Evolutionary conservation across 257 asterid species (phyloP), one percentile per base, ranked within the genome.

Genomic region (Coffea eugenioides): DNA sequence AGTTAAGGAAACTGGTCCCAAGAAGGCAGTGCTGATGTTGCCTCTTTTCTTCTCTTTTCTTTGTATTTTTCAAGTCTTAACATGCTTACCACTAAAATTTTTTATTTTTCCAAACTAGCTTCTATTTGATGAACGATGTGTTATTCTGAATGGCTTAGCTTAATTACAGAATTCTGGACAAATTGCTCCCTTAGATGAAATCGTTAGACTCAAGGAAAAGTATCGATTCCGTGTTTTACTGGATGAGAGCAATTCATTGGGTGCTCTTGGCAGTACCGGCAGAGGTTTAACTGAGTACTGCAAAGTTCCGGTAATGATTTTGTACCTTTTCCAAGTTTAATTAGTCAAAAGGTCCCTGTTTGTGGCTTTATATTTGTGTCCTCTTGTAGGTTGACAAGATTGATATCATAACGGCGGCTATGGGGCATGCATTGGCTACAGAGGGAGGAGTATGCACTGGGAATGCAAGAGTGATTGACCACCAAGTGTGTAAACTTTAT

Each of bases 401-500:
- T 59, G 99, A 95, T 86, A 93, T 95, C 64, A 80, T 93, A 59
- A 88, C 97, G 65, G 97, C 99, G 82, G 96, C 94, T 49, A 95
- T 95, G 99, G 99, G 99, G 49, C 94, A 93, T 80, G 96, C 97
- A 18, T 87, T 95, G 87, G 99, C 99, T 77, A 87, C 97, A 25
- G 99, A 95, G 86, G 99, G 99, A 84, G 99, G 99, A 75, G 93
- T 95, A 85, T 95, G 99, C 88, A 92, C 97, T 20, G 99, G 99
- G 73, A 95, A 94, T 87, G 82, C 92, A 62, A 86, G 99, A 87
- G 98, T 93, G 82, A 87, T 92, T 67, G 99, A 95, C 67, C 99
- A 95, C 82, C 99, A 95, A 89, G 99, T 93, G 90, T 73, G 85
- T 3, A 76, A 77, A 74, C 73, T 57, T 72, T 54, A 81, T 75